Evolutionary conservation across 176 grass and related monocot species (phyloP), one percentile per base, ranked within the genome.

Genomic region (Thalia dealbata): DNA sequence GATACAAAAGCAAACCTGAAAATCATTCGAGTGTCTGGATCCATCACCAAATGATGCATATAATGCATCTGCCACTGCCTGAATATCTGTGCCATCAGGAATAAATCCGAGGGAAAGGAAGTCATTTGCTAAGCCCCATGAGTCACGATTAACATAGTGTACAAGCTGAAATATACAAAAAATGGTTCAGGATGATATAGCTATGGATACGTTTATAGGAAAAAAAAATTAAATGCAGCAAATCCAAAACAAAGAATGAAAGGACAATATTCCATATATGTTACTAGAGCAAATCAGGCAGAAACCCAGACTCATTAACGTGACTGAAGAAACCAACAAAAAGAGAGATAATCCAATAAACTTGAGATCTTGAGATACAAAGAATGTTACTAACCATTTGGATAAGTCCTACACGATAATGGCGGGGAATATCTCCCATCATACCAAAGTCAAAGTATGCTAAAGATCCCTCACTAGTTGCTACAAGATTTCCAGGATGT

Each of bases 361-460:
- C 7, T 16, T 13, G 42, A 27, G 38, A 51, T 54, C 7, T 16
- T 13, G 42, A 27, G 38, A 51, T 54, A 24, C 23, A 83, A 67
- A 68, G 35, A 23, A 44, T 84, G 38, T 14, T 83, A 27, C 52
- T 88, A 75, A 97, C 93, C 80, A 97, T 79, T 87, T 92, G 93
- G 80, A 97, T 97, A 75, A 97, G 93, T 61, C 93, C 93, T 9
- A 96, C 80, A 73, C 93, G 93, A 65, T 88, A 97, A 67, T 97
- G 93, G 35, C 93, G 84, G 63, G 93, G 93, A 73, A 97, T 97
- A 80, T 97, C 87, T 45, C 93, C 93, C 93, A 97, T 97, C 93
- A 97, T 97, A 73, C 93, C 93, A 24, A 97, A 97, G 74, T 97
- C 93, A 78, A 97, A 97, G 73, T 97, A 97, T 59, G 89, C 93